Percentiles rank a stretch among this genome's conserved stretches.
phyloP scores from a whole-genome alignment of 192 early-diverging fungal genomes.

The Coemansia sp. region DNA sequence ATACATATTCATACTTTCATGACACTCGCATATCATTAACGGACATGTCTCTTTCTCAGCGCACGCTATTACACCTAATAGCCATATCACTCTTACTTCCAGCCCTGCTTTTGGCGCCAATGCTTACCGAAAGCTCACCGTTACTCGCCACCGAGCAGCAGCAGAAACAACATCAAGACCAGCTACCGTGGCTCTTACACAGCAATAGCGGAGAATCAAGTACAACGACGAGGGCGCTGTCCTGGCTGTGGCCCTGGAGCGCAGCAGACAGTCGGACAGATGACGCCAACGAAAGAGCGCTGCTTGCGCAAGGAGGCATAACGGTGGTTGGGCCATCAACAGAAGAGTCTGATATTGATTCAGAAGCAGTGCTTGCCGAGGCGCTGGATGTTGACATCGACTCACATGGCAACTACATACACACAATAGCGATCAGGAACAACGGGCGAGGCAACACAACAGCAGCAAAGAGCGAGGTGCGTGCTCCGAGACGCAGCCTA shows the following conservation, averaged over 20 bases:
- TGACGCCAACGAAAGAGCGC: constrained; percentile 25
- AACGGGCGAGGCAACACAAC: background rate
- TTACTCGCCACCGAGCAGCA: background rate
- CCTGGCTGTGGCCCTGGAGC: constrained; percentile 26
- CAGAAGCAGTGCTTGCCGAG: constrained; percentile 19
- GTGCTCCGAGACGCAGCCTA: constrained; percentile 29
- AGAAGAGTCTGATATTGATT: background rate
- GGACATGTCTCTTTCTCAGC: constrained; percentile 4
- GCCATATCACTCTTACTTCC: constrained; percentile 9
- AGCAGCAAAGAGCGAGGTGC: background rate
- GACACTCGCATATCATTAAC: constrained; percentile 4
- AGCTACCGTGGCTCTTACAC: constrained; percentile 3
- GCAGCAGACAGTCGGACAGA: constrained; percentile 19
- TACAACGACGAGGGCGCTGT: background rate
- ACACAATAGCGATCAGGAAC: constrained; percentile 47
- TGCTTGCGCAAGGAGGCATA: constrained; percentile 39
- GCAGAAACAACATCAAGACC: background rate
- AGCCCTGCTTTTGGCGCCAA: constrained; percentile 7
- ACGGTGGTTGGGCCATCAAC: constrained; percentile 7
- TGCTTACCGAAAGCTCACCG: constrained; percentile 9
- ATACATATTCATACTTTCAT: background rate
- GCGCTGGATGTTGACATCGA: constrained; percentile 48
- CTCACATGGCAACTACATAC: constrained; percentile 44
- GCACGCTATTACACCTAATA: constrained; percentile 1
- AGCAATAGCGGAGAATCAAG: background rate